Evolutionary conservation across 2,329 filamentous ascomycete species (phyloP), one percentile per base, ranked within the genome.

Genomic region (Stagonosporopsis cucurbitacearum): DNA sequence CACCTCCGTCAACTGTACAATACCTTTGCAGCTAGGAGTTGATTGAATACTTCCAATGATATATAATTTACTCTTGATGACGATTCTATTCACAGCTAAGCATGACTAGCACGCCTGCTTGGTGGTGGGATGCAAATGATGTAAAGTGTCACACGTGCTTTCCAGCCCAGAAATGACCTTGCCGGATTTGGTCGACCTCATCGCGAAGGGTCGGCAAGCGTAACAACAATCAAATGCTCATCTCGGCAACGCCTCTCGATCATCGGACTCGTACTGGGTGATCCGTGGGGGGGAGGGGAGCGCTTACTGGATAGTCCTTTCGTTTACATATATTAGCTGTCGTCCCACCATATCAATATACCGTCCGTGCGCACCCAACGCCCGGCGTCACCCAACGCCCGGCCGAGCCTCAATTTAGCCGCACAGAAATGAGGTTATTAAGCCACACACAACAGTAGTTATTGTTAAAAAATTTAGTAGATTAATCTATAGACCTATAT

Each of bases 161-260:
- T n/a, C n/a, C n/a, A n/a, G 35, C 35, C 12, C 23, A 19, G 40
- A 30, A 30, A 19, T n/a, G 12, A 12, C 25, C 23, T 43, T 43
- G 20, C 25, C 40, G 9, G n/a, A 43, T 28, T 2, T n/a, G 30
- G 25, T 43, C 25, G 25, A 26, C 40, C 40, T n/a, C 25, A 28
- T 43, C 40, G 40, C 40, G 40, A 25, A 43, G 40, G 28, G 40
- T 43, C 40, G 40, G 40, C 30, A 13, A 43, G 40, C 40, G 40
- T 7, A 42, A n/a, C 39, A 17, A 42, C 39, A n/a, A 28, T 17
- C 19, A 13, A 23, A 12, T 13, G 20, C 8, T 26, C 22, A 12
- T 13, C 4, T 26, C 1, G 3, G 20, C 37, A 23, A 13, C 35
- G 11, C 26, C 25, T 15, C 30, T n/a, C 6, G 28, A 15, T 15